Conservation (phyloP, 1,284 basidiomycete species). For the Leccinum solheimii region DNA sequence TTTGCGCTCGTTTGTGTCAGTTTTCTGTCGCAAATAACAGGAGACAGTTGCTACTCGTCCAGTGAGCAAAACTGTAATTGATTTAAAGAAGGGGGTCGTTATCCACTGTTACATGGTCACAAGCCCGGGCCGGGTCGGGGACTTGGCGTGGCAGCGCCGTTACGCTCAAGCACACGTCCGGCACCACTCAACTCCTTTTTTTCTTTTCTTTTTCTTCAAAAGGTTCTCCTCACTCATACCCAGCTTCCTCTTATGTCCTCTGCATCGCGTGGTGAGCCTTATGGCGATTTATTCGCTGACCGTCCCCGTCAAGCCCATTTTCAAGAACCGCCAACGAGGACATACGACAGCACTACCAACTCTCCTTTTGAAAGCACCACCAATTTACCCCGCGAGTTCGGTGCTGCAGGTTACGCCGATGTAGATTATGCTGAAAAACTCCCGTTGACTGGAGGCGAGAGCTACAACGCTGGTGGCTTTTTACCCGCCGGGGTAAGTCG, state of each 20-base stretch:
- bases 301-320: constrained; percentile 60
- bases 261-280: constrained; percentile 42
- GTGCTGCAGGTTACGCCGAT: constrained; percentile 49
- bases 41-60: too few species aligned
- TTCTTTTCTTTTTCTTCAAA: constrained; percentile 12
- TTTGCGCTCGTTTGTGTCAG: too few species aligned
- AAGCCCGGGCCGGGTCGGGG: too few species aligned
- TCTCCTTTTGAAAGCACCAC: constrained; percentile 54
- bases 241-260: constrained; percentile 46
- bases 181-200: constrained; percentile 13
- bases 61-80: too few species aligned
- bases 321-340: constrained; percentile 47
- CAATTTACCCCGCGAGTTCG: constrained; percentile 56
- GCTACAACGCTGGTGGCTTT: constrained; percentile 56
- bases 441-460: constrained; percentile 60
- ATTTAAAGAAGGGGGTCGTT: too few species aligned
- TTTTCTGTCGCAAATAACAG: too few species aligned
- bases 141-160: too few species aligned
- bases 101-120: too few species aligned
- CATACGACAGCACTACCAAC: constrained; percentile 45
- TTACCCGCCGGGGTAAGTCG: constrained; percentile 69
- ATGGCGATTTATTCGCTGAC: constrained; percentile 71
- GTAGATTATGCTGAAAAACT: constrained; percentile 72
- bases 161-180: background rate
- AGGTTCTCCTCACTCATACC: background rate